Base-by-base conservation (phyloP, 2,329 filamentous ascomycete species). In the Pseudocercospora vitis region DNA sequence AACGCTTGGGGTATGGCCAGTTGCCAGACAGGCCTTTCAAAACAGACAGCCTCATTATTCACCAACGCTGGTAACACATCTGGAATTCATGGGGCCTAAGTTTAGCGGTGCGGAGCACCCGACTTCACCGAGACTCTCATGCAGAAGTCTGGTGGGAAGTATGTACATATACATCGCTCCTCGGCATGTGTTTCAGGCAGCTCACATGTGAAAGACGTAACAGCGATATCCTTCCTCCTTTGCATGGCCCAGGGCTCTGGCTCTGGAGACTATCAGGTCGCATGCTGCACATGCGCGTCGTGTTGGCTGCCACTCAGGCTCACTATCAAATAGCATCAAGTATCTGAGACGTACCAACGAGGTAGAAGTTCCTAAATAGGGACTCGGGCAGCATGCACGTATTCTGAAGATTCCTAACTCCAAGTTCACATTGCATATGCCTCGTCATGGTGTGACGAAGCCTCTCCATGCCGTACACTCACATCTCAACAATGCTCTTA, bases 1-100 rank as follows among this genome's bases (percentile, higher is more conserved):
- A 42, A 42, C 37, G 37, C 37, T 42, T 42, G 37, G 37, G 37
- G 37, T 42, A 42, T 24, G 37, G 19, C 37, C 24, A 23, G 37
- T 26, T 42, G 8, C 21, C 24, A 21, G 21, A 12, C 37, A 42
- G 37, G 37, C 8, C 37, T 24, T 42, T 5, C 24, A 21, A 5
- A 42, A 26, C 37, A 7, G 37, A 42, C 37, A 42, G 37, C 37
- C 37, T 42, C 37, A 42, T 37, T 29, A 29, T 7, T 42, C 37
- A 42, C 37, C 37, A 26, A 42, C 37, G 26, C 6, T 11, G 11
- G 6, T 11, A 29, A 29, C 21, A 8, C 21, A 42, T 21, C 37
- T 26, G 19, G 18, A 19, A 7, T 4, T 18, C 12, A 18, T 6
- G 37, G n/a, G 24, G 19, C 18, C 37, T 42, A 21, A 42, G 18